Conservation (phyloP, 768 basidiomycete genomes). For the Hericium coralloides region DNA sequence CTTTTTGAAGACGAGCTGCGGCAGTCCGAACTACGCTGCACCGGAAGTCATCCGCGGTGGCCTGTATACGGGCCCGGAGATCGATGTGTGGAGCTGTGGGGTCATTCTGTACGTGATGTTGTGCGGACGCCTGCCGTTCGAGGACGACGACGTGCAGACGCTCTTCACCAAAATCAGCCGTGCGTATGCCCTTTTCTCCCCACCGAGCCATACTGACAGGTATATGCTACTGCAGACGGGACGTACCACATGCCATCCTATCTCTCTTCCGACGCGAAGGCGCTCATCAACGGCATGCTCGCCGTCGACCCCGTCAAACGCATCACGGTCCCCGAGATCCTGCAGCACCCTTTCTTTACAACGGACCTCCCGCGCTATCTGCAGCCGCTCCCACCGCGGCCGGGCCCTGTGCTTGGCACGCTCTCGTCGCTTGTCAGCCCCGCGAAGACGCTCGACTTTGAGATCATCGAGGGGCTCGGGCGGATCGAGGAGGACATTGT, state of each 20-base stretch:
- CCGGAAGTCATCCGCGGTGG: constrained; percentile 96
- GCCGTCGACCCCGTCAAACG: constrained; percentile 91
- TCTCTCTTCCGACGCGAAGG: constrained; percentile 68
- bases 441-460: constrained; percentile 59
- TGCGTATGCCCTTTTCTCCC: constrained; percentile 25
- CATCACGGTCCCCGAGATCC: constrained; percentile 88
- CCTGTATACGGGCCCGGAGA: constrained; percentile 94
- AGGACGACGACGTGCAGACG: constrained; percentile 90
- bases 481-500: constrained; percentile 89
- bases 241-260: constrained; percentile 79
- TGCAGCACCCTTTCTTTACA: constrained; percentile 85
- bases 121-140: constrained; percentile 91
- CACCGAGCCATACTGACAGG: background rate
- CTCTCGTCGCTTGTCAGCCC: constrained; percentile 66
- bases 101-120: constrained; percentile 99
- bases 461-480: constrained; percentile 87
- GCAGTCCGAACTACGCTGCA: constrained; percentile 97
- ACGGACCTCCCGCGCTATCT: constrained; percentile 83
- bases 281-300: constrained; percentile 83
- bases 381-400: constrained; percentile 66
- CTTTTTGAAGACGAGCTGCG: constrained; percentile 95
- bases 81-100: constrained; percentile 97
- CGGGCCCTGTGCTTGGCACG: constrained; percentile 68
- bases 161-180: constrained; percentile 93
- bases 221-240: constrained; percentile 49